Evolutionary conservation across 192 early-diverging fungal species (phyloP), one percentile per base, ranked within the genome.

Genomic region (Paraglomus occultum): DNA sequence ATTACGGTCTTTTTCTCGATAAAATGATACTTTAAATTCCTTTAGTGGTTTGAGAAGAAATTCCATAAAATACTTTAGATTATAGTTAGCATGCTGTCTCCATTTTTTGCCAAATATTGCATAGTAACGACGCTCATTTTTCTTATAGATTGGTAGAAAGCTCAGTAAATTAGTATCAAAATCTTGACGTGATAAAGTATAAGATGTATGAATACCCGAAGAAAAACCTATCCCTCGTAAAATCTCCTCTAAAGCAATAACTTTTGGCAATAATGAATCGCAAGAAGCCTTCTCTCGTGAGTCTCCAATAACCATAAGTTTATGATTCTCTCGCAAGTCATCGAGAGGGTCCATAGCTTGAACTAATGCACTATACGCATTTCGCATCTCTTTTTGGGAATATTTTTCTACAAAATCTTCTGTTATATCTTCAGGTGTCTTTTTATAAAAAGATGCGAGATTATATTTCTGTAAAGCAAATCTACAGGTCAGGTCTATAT

Each of bases 21-120:
- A 6, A 57, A 57, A 22, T 22, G 18, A 57, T 57, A 57, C 20
- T 57, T 57, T 57, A 57, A 57, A 57, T 23, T 57, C 6, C 18
- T 57, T 57, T 57, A 57, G 22, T 23, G 6, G 53, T 20, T 55
- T 55, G 54, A 22, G 6, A 5, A 57, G 14, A 57, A 57, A 57
- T 57, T 57, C 54, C 4, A 14, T 43, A 42, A 60, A 60, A 15
- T 60, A 60, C 0, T 60, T 60, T 40, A 43, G 15, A 43, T 60
- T 60, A 43, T 60, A 60, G 58, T 60, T 42, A 60, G 39, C 31
- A 31, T 31, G 31, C 31, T 0, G 58, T 43, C 31, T 31, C 31
- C 31, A 31, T 31, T 3, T 31, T 31, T 31, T 31, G 31, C 31
- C 31, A 31, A 31, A 31, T 31, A 31, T 2, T 31, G 31, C 31